A percentile compares a stretch with the other conserved stretches of the same genome.
Evolutionary conservation across 768 basidiomycete species (phyloP).

Genomic region (Boletus barrowsii): DNA sequence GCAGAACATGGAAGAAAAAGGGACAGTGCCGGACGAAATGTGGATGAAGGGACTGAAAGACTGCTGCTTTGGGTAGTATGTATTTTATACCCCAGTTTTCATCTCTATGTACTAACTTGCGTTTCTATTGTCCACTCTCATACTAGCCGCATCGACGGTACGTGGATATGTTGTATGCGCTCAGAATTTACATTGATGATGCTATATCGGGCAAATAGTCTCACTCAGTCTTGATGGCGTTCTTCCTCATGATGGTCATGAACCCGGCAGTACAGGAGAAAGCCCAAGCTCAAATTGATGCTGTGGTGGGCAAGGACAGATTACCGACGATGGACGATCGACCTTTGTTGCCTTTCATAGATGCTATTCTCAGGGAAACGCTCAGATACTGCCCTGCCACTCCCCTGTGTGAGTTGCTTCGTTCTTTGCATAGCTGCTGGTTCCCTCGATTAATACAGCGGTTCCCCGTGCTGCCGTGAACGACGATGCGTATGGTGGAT

Average conservation of each 20-base stretch:
- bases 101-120: not conserved
- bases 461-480: constrained; percentile 31
- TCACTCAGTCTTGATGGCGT: not conserved
- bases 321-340: constrained; percentile 9
- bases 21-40: not conserved
- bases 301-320: constrained; percentile 3
- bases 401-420: constrained; percentile 4
- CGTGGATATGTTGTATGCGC: not conserved
- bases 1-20: not conserved
- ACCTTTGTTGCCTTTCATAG: constrained; percentile 5
- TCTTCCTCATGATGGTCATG: constrained; percentile 2
- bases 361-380: constrained; percentile 9
- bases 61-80: constrained; percentile 1
- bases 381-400: not conserved
- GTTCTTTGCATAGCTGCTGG: not conserved
- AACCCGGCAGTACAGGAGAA: constrained; percentile 1
- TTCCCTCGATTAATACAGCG: not conserved
- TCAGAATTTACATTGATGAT: not conserved
- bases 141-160: not conserved
- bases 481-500: constrained; percentile 41
- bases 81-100: not conserved
- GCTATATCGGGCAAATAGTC: not conserved
- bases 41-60: not conserved
- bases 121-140: too few species aligned
- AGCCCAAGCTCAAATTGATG: constrained; percentile 9